phyloP scores from a whole-genome alignment of 495 filamentous ascomycete species.

The Trichoderma virens region DNA sequence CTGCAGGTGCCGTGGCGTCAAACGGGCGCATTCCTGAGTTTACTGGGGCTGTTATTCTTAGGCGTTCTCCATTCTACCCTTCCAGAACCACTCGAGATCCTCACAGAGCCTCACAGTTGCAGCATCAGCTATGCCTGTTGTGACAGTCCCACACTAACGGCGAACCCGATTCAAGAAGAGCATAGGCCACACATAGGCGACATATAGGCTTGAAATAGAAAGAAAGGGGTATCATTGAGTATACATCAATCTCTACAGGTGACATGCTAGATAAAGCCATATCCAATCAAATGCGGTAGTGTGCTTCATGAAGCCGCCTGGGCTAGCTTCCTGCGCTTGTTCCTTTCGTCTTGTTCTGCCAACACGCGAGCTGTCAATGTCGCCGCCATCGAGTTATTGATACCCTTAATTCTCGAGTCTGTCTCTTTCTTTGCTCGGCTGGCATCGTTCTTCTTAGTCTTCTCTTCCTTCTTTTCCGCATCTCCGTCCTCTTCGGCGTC shows the following conservation, averaged over 20 bases:
- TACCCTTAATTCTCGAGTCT: constrained; percentile 38
- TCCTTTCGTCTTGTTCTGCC: constrained; percentile 72
- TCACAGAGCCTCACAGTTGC: too few relatives aligned
- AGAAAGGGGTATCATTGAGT: not conserved
- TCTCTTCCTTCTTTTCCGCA: constrained; percentile 16
- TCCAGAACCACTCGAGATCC: too few relatives aligned
- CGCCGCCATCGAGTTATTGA: constrained; percentile 82
- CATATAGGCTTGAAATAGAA: not conserved
- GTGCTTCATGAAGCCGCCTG: not conserved
- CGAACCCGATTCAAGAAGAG: too few relatives aligned
- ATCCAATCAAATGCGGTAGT: not conserved
- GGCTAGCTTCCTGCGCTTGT: constrained; percentile 67
- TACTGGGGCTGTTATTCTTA: not conserved
- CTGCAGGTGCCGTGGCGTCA: not conserved
- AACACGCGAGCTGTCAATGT: constrained; percentile 77
- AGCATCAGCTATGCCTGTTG: too few relatives aligned
- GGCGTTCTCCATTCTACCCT: too few relatives aligned
- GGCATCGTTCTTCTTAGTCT: constrained; percentile 18
- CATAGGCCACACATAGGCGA: too few relatives aligned
- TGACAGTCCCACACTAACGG: too few relatives aligned
- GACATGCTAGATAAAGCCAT: not conserved
- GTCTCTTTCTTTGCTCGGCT: constrained; percentile 19
- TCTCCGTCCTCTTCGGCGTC: constrained; percentile 28
- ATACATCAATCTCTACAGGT: not conserved
- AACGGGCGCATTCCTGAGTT: not conserved